Evolutionary conservation across 2,329 filamentous ascomycete genomes (phyloP).

Genomic region (Orbilia ellipsospora): DNA sequence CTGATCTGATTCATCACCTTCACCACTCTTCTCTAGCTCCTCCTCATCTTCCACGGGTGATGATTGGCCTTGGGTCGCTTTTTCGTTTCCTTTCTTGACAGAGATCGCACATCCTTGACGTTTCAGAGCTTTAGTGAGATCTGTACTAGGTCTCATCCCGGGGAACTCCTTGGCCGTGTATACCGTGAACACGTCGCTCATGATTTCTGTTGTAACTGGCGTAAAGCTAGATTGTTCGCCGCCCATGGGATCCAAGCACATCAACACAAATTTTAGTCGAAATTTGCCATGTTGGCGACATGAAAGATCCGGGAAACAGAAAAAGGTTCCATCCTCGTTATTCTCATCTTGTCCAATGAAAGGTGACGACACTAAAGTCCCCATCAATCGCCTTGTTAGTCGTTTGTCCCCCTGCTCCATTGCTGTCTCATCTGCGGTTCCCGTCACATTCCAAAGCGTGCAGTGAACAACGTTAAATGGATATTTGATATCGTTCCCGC

Average conservation of each 20-base stretch:
- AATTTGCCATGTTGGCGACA: slow-evolving; percentile 82
- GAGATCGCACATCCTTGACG: slow-evolving; percentile 85
- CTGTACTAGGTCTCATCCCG: slow-evolving; percentile 81
- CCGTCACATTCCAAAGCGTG: slow-evolving; percentile 77
- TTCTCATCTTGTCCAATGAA: slow-evolving; percentile 81
- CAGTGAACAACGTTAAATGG: slow-evolving; percentile 79
- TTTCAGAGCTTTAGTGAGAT: slow-evolving; percentile 77
- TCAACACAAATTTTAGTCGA: slow-evolving; percentile 77
- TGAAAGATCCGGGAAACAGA: slow-evolving; percentile 84
- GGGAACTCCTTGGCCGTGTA: slow-evolving; percentile 88
- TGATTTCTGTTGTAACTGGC: slow-evolving; percentile 66
- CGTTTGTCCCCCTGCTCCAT: slow-evolving; percentile 76
- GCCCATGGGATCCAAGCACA: slow-evolving; percentile 73
- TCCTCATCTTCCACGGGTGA: slow-evolving; percentile 62
- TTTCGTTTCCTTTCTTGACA: slow-evolving; percentile 86
- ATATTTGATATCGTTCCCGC: slow-evolving; percentile 71
- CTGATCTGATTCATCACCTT: slow-evolving; percentile 50
- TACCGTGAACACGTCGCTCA: slow-evolving; percentile 79
- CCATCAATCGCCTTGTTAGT: slow-evolving; percentile 81
- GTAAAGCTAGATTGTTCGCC: slow-evolving; percentile 61
- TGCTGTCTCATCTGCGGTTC: slow-evolving; percentile 74
- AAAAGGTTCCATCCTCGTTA: slow-evolving; percentile 80
- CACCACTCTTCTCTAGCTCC: slow-evolving; percentile 55
- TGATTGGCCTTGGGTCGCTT: slow-evolving; percentile 62
- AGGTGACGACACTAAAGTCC: slow-evolving; percentile 78